These are phyloP conservation scores for Haplographium delicatum DNA, from an alignment of 495 filamentous ascomycete genomes.

Conservation along the genomic window DNA sequence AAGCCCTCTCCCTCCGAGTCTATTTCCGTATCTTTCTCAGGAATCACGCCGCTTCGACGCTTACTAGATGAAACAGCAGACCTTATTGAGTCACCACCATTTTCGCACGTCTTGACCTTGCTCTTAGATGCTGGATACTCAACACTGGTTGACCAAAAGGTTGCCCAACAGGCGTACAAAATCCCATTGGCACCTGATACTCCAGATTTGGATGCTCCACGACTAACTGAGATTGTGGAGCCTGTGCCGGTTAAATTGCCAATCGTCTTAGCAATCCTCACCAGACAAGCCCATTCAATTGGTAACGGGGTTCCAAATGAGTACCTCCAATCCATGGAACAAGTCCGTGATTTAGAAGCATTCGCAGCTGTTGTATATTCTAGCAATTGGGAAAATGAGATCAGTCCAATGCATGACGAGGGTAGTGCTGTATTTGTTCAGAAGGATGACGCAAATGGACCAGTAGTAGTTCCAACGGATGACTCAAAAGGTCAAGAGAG, in stretches of 20 bases:
- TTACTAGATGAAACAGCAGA: constrained; percentile 96
- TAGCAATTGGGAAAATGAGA: constrained; percentile 77
- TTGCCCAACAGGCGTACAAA: constrained; percentile 74
- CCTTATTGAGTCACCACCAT: constrained; percentile 87
- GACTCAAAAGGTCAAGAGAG: constrained; percentile 35
- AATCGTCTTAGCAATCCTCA: constrained; percentile 79
- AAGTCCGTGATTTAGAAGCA: constrained; percentile 80
- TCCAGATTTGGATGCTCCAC: constrained; percentile 37
- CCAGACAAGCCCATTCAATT: constrained; percentile 83
- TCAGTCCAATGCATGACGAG: constrained; percentile 44
- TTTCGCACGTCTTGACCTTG: constrained; percentile 73
- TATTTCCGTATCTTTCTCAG: constrained; percentile 9
- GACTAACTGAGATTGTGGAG: constrained; percentile 35
- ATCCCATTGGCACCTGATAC: constrained; percentile 34
- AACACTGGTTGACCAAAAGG: constrained; percentile 69
- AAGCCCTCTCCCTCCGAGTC: constrained; percentile 34
- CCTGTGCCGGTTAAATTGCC: constrained; percentile 71
- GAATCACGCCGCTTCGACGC: constrained; percentile 58
- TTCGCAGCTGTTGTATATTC: constrained; percentile 94
- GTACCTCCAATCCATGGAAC: constrained; percentile 79
- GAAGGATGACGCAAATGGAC: constrained; percentile 22
- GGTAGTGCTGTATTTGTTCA: constrained; percentile 23
- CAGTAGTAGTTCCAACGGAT: constrained; percentile 5
- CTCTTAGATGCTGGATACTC: constrained; percentile 86
- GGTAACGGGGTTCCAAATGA: constrained; percentile 83